phyloP scores from a whole-genome alignment of 2,329 filamentous ascomycete species.

The Fusarium nygamai region DNA sequence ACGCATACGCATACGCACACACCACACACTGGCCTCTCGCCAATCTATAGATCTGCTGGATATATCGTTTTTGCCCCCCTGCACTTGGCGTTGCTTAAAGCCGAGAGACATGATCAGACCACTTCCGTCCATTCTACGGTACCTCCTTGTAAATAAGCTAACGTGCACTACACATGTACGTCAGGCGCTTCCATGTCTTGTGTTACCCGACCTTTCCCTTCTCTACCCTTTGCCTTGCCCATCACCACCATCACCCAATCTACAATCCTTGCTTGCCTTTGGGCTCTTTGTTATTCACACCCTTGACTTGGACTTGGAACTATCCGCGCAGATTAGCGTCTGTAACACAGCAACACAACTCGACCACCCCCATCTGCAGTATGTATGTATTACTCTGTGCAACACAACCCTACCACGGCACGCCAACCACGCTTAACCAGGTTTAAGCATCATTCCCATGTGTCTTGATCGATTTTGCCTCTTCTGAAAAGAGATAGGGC shows the following conservation, averaged over 20 bases:
- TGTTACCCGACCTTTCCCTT: slow-evolving; percentile 39
- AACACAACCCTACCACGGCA: slow-evolving; percentile 29
- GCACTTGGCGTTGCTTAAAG: slow-evolving; percentile 28
- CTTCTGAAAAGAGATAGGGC: slow-evolving; percentile 12
- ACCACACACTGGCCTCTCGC: slow-evolving; percentile 21
- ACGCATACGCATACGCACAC: slow-evolving; percentile 8
- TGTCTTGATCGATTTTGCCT: slow-evolving; percentile 35
- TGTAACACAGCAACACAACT: slow-evolving; percentile 36
- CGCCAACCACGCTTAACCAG: slow-evolving; percentile 33
- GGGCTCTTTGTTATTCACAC: slow-evolving; percentile 33
- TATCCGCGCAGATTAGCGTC: slow-evolving; percentile 33
- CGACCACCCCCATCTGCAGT: slow-evolving; percentile 29
- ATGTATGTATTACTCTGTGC: slow-evolving; percentile 5
- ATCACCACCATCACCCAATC: slow-evolving; percentile 26
- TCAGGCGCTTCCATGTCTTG: slow-evolving; percentile 33
- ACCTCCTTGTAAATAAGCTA: slow-evolving; percentile 17
- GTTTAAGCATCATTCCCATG: slow-evolving; percentile 28
- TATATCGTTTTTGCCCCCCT: slow-evolving; percentile 6
- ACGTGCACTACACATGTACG: slow-evolving; percentile 24
- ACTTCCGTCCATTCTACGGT: not conserved
- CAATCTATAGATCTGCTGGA: slow-evolving; percentile 25
- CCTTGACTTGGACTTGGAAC: slow-evolving; percentile 15
- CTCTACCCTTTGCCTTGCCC: slow-evolving; percentile 24
- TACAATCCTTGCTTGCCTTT: slow-evolving; percentile 27
- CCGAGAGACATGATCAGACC: slow-evolving; percentile 24